Percentiles rank a stretch among this genome's conserved stretches.
Evolutionary conservation across 2,329 filamentous ascomycete genomes (phyloP).

Genomic region (Ampelomyces quisqualis): DNA sequence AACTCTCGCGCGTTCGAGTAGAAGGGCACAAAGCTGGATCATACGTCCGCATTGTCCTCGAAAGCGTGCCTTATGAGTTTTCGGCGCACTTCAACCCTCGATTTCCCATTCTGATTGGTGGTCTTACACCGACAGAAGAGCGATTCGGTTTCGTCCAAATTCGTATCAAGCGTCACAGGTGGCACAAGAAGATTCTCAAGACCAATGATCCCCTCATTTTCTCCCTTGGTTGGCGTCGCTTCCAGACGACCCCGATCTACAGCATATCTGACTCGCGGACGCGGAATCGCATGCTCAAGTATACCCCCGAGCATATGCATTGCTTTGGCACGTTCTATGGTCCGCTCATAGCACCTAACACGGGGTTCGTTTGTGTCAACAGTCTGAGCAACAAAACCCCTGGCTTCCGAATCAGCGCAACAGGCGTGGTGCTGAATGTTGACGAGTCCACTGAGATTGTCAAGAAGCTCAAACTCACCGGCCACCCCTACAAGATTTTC

Average conservation of each 20-base stretch:
- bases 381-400: slow-evolving; percentile 80
- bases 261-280: slow-evolving; percentile 92
- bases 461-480: slow-evolving; percentile 98
- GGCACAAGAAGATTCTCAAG: slow-evolving; percentile 99
- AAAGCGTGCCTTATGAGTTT: slow-evolving; percentile 89
- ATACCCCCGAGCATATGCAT: slow-evolving; percentile 99
- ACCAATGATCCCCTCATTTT: slow-evolving; percentile 97
- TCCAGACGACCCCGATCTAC: slow-evolving; percentile 91
- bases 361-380: slow-evolving; percentile 92
- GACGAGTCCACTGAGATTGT: slow-evolving; percentile 97
- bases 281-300: slow-evolving; percentile 96
- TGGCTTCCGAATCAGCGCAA: slow-evolving; percentile 91
- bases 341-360: slow-evolving; percentile 91
- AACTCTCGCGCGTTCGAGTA: slow-evolving; percentile 75
- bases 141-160: slow-evolving; percentile 94
- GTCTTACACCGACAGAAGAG: slow-evolving; percentile 90
- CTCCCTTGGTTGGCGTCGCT: slow-evolving; percentile 92
- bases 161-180: slow-evolving; percentile 93
- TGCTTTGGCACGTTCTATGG: slow-evolving; percentile 96
- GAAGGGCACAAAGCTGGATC: slow-evolving; percentile 91
- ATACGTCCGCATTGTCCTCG: slow-evolving; percentile 87
- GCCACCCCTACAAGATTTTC: slow-evolving; percentile 94
- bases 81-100: slow-evolving; percentile 76
- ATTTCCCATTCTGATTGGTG: slow-evolving; percentile 83
- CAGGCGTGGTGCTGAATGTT: slow-evolving; percentile 88